Percentiles rank a stretch among this genome's conserved stretches.
phyloP scores from a whole-genome alignment of 805 yeast species.

The Torulaspora delbrueckii region DNA sequence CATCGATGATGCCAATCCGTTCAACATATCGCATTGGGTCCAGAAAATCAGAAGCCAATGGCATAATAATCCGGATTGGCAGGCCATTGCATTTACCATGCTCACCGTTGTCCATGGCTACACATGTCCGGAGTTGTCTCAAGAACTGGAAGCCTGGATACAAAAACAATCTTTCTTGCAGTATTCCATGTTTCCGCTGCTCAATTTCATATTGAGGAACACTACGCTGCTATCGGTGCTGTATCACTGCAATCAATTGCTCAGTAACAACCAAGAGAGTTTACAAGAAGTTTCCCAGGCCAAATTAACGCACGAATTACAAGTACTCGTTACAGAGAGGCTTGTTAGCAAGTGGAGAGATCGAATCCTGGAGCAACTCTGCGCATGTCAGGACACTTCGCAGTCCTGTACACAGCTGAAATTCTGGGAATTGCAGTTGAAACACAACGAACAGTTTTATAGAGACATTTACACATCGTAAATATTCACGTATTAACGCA shows the following conservation, averaged over 20 bases:
- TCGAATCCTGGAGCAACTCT: constrained; percentile 22
- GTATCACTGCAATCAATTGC: constrained; percentile 22
- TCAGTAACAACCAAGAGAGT: constrained; percentile 9
- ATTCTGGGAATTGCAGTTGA: constrained; percentile 27
- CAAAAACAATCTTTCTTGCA: constrained; percentile 8
- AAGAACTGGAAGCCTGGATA: constrained; percentile 19
- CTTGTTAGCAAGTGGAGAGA: constrained; percentile 28
- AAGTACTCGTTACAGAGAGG: constrained; percentile 20
- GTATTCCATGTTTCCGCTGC: constrained; percentile 20
- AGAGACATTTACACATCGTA: constrained; percentile 18
- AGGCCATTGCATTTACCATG: constrained; percentile 13
- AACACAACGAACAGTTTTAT: constrained; percentile 23
- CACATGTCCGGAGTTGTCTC: constrained; percentile 9
- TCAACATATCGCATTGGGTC: constrained; percentile 8
- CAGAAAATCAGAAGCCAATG: constrained; percentile 6
- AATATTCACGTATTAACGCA: constrained; percentile 46
- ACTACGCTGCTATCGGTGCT: constrained; percentile 15
- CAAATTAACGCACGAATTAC: constrained; percentile 19
- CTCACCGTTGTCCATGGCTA: constrained; percentile 16
- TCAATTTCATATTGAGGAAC: constrained; percentile 17
- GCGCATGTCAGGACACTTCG: constrained; percentile 23
- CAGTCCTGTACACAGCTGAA: constrained; percentile 24
- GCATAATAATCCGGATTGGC: constrained; percentile 12
- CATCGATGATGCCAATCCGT: constrained; percentile 9
- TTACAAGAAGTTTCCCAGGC: constrained; percentile 18